Evolutionary conservation across 495 filamentous ascomycete genomes (phyloP), one percentile per base, ranked within the genome.

Genomic region (Trichoderma virens): DNA sequence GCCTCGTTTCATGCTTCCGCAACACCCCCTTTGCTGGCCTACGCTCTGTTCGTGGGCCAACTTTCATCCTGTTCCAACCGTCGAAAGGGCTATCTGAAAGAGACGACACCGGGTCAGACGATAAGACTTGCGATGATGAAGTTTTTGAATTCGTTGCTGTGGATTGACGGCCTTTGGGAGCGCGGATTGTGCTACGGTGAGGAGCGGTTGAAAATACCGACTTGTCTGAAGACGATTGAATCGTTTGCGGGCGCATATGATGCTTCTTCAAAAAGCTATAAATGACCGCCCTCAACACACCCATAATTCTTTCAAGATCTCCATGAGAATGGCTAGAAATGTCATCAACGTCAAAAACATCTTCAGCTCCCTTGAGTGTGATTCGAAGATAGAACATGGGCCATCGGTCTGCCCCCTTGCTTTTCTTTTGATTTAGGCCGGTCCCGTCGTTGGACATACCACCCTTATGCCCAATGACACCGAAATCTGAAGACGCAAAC

Each of bases 311-410:
- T 2, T 67, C 70, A 20, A 86, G 66, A n/a, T 70, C 71, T 70
- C 68, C 6, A 65, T 64, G 35, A 71, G 71, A 32, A 77, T 56
- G 23, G 25, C 8, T 28, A 5, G 51, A 56, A 1, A 56, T 30
- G 25, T 56, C 51, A 28, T 56, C 51, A 23, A 30, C 72, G 38
- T 80, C 74, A 0, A 83, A 64, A 5, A 79, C 43, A 0, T 75
- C 68, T 23, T 77, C 68, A 2, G 70, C 60, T 16, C 73, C 72
- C 1, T 65, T 59, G n/a, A 68, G 38, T 30, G 69, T 76, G n/a
- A 98, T 85, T 8, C 85, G 85, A 38, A 98, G 78, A 70, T 87
- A 88, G 68, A 97, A 98, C 89, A 94, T 95, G 2, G 93, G 92
- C 89, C 89, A 96, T 66, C 86, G 82, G 71, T 96, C 92, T 34